Base-by-base conservation (phyloP, 768 basidiomycete species). In the Auricularia sp. region DNA sequence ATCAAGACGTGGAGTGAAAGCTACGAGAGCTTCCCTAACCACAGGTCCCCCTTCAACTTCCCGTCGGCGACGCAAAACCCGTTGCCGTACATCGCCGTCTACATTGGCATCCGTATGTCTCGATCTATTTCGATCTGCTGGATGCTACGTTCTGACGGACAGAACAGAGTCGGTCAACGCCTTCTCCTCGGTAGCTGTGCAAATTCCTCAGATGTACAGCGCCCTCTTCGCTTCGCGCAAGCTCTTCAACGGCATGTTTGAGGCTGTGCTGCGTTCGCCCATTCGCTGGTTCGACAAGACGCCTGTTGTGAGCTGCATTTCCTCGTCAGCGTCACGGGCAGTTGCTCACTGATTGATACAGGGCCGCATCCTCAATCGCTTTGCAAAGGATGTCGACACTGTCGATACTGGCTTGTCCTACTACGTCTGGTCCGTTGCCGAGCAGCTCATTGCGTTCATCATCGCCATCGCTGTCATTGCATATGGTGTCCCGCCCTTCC, bases 371-470 rank as follows among this genome's bases (percentile, higher is more conserved):
- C 56, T 59, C 1, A 59, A 35, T 18, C 56, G 56, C 7, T 59
- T 59, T 29, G 24, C 56, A 10, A 59, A 75, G 24, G 73, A 76
- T 64, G 68, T 76, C 63, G 70, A 71, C 62, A 72, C 70, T 3
- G 65, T 70, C 65, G 71, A 73, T 64, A 70, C 70, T 65, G 65
- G 65, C 3, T 68, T 71, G 14, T 65, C 54, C 54, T 71, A 71
- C 62, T 65, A 69, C 2, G 62, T 74, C 37, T 69, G 72, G 35
- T 73, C 74, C 73, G 65, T 73, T n/a, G 64, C 77, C n/a, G 61
- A 67, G 5, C 77, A 76, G 1, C 42, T 73, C 1, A 70, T 68
- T 0, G 37, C 64, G 21, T 61, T 65, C 35, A 45, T 44, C 29
- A 61, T 61, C 13, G 36, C 64, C 10, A 47, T 65, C 8, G 59